phyloP scores from a whole-genome alignment of 2,329 filamentous ascomycete genomes.

The Rhynchosporium graminicola region DNA sequence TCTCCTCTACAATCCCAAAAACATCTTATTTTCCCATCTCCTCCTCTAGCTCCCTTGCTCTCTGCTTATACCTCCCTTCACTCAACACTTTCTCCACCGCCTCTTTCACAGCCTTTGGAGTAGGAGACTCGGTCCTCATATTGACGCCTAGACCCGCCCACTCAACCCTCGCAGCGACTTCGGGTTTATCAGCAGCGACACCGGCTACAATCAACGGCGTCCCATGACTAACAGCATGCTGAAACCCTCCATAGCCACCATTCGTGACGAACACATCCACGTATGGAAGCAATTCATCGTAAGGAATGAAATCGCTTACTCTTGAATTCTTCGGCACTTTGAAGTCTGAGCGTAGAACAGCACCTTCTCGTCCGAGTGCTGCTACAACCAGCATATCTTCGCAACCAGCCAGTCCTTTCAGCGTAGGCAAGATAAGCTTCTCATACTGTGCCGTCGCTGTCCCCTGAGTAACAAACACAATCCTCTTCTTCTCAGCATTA shows the following conservation, averaged over 20 bases:
- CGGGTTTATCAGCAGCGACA: conserved; percentile 41
- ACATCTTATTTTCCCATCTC: conserved; percentile 27
- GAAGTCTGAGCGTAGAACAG: conserved; percentile 36
- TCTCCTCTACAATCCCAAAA: conserved; percentile 19
- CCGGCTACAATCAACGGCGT: conserved; percentile 42
- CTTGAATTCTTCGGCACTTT: conserved; percentile 40
- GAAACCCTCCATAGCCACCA: conserved; percentile 43
- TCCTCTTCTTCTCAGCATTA: conserved; percentile 44
- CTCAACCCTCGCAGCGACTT: conserved; percentile 39
- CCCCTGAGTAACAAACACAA: conserved; percentile 44
- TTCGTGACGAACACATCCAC: conserved; percentile 42
- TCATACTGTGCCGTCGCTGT: conserved; percentile 38
- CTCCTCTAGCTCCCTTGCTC: conserved; percentile 20
- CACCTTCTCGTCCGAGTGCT: conserved; percentile 37
- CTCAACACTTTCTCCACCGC: conserved; percentile 21
- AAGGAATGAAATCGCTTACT: conserved; percentile 43
- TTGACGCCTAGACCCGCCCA: conserved; percentile 41
- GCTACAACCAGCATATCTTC: conserved; percentile 42
- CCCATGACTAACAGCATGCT: conserved; percentile 40
- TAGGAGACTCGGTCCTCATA: conserved; percentile 28
- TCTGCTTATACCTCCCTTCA: conserved; percentile 21
- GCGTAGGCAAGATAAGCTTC: conserved; percentile 42
- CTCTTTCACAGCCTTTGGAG: conserved; percentile 7
- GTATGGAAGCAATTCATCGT: conserved; percentile 42
- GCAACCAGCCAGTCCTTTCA: conserved; percentile 40